Evolutionary conservation across 208 protist genomes (phyloP).

Genomic region (Trypanosoma vivax): DNA sequence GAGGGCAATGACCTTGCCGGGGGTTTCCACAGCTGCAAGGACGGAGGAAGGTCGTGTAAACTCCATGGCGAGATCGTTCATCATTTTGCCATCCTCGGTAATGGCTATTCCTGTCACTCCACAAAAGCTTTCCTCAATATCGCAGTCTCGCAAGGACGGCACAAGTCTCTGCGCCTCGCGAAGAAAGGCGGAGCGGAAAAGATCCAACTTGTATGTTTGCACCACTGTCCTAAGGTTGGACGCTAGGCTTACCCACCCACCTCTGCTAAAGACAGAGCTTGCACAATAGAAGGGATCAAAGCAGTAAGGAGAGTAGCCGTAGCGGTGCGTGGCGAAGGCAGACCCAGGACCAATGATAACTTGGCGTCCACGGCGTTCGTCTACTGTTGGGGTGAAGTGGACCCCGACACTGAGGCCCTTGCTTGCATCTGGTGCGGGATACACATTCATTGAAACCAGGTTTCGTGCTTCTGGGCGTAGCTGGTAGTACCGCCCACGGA

Average conservation of each 20-base stretch:
- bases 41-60: slow-evolving; percentile 50
- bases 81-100: slow-evolving; percentile 38
- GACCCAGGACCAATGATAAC: slow-evolving; percentile 81
- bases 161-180: slow-evolving; percentile 63
- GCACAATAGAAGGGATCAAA: slow-evolving; percentile 69
- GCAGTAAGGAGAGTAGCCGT: slow-evolving; percentile 80
- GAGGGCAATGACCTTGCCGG: slow-evolving; percentile 37
- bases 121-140: slow-evolving; percentile 69
- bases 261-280: slow-evolving; percentile 58
- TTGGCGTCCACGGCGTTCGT: slow-evolving; percentile 61
- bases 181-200: slow-evolving; percentile 52
- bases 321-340: slow-evolving; percentile 57
- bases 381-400: slow-evolving; percentile 80
- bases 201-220: slow-evolving; percentile 61
- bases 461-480: slow-evolving; percentile 42
- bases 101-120: slow-evolving; percentile 73
- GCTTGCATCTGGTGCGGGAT: slow-evolving; percentile 49
- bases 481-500: slow-evolving; percentile 82
- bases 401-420: slow-evolving; percentile 73
- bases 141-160: slow-evolving; percentile 46
- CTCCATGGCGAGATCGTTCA: slow-evolving; percentile 73
- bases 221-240: slow-evolving; percentile 47
- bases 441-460: slow-evolving; percentile 71
- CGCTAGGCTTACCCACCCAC: slow-evolving; percentile 58
- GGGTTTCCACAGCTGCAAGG: slow-evolving; percentile 27